A percentile compares a stretch with the other conserved stretches of the same genome.
phyloP scores from a whole-genome alignment of 495 filamentous ascomycete species.

The Penicillium bovifimosum region DNA sequence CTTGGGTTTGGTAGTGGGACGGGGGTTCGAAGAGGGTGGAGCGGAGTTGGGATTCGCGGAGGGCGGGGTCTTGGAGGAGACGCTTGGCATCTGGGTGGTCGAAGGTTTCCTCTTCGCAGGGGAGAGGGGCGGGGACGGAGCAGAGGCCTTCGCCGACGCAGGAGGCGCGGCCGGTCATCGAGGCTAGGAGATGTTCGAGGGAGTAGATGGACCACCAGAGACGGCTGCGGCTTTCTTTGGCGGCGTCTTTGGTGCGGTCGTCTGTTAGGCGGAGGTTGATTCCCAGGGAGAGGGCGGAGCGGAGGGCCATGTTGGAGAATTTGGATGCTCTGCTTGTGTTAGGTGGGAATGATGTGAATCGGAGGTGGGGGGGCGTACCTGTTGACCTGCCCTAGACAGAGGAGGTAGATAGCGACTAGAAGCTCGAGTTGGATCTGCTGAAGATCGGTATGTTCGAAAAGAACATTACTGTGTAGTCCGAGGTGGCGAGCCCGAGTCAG shows the following conservation, averaged over 20 bases:
- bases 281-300: conserved; percentile 52
- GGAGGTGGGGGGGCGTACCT: conserved; percentile 37
- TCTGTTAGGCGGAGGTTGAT: conserved; percentile 56
- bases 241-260: conserved; percentile 36
- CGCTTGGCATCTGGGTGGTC: conserved; percentile 12
- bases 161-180: conserved; percentile 57
- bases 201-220: conserved; percentile 62
- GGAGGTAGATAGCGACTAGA: conserved; percentile 54
- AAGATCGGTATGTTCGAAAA: conserved; percentile 53
- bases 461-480: conserved; percentile 40
- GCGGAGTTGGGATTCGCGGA: conserved; percentile 25
- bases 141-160: conserved; percentile 49
- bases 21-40: conserved; percentile 26
- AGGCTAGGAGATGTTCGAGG: conserved; percentile 52
- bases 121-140: conserved; percentile 48
- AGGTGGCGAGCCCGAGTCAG: conserved; percentile 53
- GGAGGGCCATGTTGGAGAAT: conserved; percentile 53
- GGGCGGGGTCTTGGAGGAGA: conserved; percentile 18
- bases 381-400: conserved; percentile 55
- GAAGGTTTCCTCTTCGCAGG: conserved; percentile 48
- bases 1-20: not conserved
- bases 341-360: not conserved
- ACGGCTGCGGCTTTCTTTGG: conserved; percentile 54
- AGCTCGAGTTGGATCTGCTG: conserved; percentile 53
- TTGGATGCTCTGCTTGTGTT: conserved; percentile 49